phyloP scores from a whole-genome alignment of 192 early-diverging fungal genomes.

The Coemansia sp. region DNA sequence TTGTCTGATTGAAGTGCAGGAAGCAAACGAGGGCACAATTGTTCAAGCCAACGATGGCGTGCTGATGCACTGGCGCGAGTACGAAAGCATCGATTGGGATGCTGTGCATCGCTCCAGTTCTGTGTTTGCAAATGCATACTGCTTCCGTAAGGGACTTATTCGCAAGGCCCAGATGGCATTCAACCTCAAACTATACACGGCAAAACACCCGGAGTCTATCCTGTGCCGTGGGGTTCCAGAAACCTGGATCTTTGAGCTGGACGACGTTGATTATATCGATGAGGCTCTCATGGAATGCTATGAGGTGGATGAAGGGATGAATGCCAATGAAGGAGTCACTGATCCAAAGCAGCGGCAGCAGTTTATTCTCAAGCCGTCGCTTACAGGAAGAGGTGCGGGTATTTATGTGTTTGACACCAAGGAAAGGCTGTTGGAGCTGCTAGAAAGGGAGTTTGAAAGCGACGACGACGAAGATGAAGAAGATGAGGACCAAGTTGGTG shows the following conservation, averaged over 20 bases:
- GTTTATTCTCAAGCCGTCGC: conserved; percentile 66
- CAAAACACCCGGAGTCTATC: conserved; percentile 58
- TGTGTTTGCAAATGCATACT: conserved; percentile 58
- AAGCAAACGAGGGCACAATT: neutral
- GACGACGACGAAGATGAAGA: conserved; percentile 48
- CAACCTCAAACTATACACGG: conserved; percentile 58
- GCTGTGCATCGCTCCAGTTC: conserved; percentile 31
- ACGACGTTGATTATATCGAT: conserved; percentile 64
- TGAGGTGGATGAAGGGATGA: conserved; percentile 59
- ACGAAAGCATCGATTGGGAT: conserved; percentile 64
- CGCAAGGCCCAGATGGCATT: conserved; percentile 66
- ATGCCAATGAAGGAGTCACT: conserved; percentile 44
- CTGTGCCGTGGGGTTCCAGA: conserved; percentile 57
- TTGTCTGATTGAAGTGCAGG: neutral
- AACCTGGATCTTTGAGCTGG: conserved; percentile 64
- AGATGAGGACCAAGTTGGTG: conserved; percentile 12
- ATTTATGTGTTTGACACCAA: conserved; percentile 63
- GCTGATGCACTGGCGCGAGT: conserved; percentile 63
- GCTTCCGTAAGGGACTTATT: conserved; percentile 66
- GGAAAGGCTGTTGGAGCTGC: conserved; percentile 49
- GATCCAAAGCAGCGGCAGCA: conserved; percentile 29
- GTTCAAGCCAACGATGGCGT: neutral
- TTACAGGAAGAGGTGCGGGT: conserved; percentile 63
- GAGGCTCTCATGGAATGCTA: conserved; percentile 68
- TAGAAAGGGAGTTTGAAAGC: conserved; percentile 44